Base-by-base conservation (phyloP, 148 eudicot species). In the Dysphania ambrosioides region DNA sequence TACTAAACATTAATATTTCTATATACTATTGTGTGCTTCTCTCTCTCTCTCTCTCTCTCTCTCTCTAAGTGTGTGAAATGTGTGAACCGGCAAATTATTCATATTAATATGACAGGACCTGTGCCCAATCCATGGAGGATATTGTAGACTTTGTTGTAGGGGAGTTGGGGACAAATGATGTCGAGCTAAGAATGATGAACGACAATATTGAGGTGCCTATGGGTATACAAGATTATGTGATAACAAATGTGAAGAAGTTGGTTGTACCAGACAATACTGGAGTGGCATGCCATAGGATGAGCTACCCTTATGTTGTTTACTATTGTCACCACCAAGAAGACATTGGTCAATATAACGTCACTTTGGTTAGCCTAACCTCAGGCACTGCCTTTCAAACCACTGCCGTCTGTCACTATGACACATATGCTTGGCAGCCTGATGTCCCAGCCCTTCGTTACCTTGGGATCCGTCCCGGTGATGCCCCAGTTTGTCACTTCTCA, bases 121-220 rank as follows among this genome's bases (percentile, higher is more conserved):
- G 72, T 69, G 72, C 59, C 15, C 72, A 49, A 51, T 70, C 73
- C 16, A 30, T 70, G 73, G 73, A 70, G 42, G 59, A 51, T 19
- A 7, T 70, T 30, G 61, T 70, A 5, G 41, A 70, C 4, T 70
- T 70, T 35, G 73, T 53, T 34, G 35, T 70, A 19, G 13, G 16
- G 18, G 61, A 70, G 73, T 9, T 70, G 2, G 73, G 73, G 36
- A 31, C 61, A 27, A 31, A 51, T 19, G 35, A 70, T 0, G 13
- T 70, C 0, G 38, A 32, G 19, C 2, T 53, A 53, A 70, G 16
- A 51, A 70, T 70, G 73, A 70, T 70, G 73, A 70, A 0, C 4
- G 31, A 31, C n/a, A 8, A 29, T 6, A 31, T 18, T 4, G 58
- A 70, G 42, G 59, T 70, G 18, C 19, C 38, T 0, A 30, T 10